Base-by-base conservation (phyloP, 2,329 filamentous ascomycete genomes). In the Ceratocystiopsis sp. region DNA sequence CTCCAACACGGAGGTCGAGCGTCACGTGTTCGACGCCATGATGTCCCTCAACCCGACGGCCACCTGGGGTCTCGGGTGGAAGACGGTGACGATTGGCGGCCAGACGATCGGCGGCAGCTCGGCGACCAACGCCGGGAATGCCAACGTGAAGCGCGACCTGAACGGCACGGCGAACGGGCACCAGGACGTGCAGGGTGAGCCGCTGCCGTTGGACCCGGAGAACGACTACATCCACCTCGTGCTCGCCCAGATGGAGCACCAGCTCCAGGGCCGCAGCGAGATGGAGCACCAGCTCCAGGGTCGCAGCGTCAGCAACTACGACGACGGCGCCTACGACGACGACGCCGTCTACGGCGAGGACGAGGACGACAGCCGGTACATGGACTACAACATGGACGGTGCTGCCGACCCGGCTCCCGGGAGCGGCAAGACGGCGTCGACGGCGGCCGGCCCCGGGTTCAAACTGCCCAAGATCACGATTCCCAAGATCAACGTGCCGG, bases 1-100 rank as follows among this genome's bases (percentile, higher is more conserved):
- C 29, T 41, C 38, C 43, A 46, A 48, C 43, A 41, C 42, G n/a
- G 44, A 42, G n/a, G 43, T 46, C n/a, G 38, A 48, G n/a, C 41
- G 35, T 6, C 43, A 48, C 35, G 43, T 45, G 17, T 38, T 41
- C 14, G 46, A 48, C 25, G 36, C 38, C 11, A 33, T 37, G 1
- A 14, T 35, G n/a, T 45, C 41, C 0, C 2, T 49, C 19, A 44
- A 29, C 6, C 46, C 46, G 1, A 29, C 44, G 2, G n/a, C 21
- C 3, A 35, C 21, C 15, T 46, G 39, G 39, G 40, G 37, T 18
- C 18, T 44, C 5, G 10, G 10, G n/a, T 36, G n/a, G 15, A 18
- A 37, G 18, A 38, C 9, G 17, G 6, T 13, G 13, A 3, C 12
- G 10, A 3, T 21, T 38, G 35, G 11, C 16, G 16, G 17, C 7